Evolutionary conservation across 2,329 filamentous ascomycete species (phyloP).

Genomic region (Aspergillus bombycis): DNA sequence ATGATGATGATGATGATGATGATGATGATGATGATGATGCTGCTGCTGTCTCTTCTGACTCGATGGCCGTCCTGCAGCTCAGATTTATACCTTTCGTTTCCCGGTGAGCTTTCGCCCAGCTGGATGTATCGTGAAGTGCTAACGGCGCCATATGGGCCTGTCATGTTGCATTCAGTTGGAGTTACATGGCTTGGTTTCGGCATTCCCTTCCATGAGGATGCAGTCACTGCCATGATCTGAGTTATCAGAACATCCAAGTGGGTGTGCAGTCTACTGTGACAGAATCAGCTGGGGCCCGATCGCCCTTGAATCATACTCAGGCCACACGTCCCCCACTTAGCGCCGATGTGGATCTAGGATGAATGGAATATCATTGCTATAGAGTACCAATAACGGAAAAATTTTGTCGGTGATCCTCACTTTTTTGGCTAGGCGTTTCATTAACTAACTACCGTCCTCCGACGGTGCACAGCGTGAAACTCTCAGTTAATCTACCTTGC

Average conservation of each 20-base stretch:
- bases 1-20: not conserved
- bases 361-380: not conserved
- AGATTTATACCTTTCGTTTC: not conserved
- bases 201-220: not conserved
- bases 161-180: conserved; percentile 7
- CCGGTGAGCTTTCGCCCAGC: not conserved
- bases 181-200: conserved; percentile 7
- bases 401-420: not conserved
- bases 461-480: not conserved
- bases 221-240: not conserved
- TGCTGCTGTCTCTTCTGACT: not conserved
- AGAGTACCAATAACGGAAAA: not conserved
- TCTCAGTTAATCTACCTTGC: not conserved
- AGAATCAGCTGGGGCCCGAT: not conserved
- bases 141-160: not conserved
- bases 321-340: not conserved
- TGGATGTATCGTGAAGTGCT: not conserved
- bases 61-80: not conserved
- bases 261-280: not conserved
- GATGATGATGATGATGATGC: not conserved
- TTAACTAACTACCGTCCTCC: not conserved
- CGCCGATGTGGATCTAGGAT: not conserved
- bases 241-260: not conserved
- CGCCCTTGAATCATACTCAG: not conserved
- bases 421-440: not conserved